Conservation (phyloP, 148 eudicot genomes). For the Agrostemma githago region DNA sequence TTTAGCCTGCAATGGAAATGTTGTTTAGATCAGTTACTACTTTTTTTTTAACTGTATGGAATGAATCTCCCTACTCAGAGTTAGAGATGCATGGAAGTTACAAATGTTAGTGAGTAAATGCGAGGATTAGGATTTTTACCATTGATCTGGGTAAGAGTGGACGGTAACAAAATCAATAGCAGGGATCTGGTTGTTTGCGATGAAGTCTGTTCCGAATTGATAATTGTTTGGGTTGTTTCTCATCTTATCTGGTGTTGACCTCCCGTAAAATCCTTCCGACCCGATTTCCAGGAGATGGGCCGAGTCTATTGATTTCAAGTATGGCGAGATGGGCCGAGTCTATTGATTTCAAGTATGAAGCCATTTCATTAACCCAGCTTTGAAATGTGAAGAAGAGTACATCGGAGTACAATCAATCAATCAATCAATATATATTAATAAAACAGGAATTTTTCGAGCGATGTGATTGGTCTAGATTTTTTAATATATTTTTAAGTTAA, state of each 20-base stretch:
- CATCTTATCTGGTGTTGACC: conserved; percentile 33
- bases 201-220: conserved; percentile 54
- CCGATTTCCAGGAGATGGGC: conserved; percentile 58
- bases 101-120: not conserved
- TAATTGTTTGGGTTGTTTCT: conserved; percentile 30
- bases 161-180: conserved; percentile 62
- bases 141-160: conserved; percentile 66
- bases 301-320: conserved; percentile 56
- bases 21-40: not conserved
- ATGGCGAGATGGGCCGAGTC: conserved; percentile 49
- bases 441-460: no score
- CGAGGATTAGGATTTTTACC: conserved; percentile 28
- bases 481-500: no score
- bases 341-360: conserved; percentile 54
- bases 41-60: no score
- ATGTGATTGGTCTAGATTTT: no score
- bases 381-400: conserved; percentile 14
- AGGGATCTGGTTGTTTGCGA: conserved; percentile 48
- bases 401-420: no score
- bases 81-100: not conserved
- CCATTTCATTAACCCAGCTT: conserved; percentile 66
- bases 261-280: conserved; percentile 67
- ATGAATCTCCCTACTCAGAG: not conserved
- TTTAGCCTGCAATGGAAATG: conserved; percentile 32
- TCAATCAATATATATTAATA: no score